Percentiles rank a stretch among this genome's conserved stretches.
Conservation (phyloP, 73 alveolate genomes). For the Paramecium primaurelia region DNA sequence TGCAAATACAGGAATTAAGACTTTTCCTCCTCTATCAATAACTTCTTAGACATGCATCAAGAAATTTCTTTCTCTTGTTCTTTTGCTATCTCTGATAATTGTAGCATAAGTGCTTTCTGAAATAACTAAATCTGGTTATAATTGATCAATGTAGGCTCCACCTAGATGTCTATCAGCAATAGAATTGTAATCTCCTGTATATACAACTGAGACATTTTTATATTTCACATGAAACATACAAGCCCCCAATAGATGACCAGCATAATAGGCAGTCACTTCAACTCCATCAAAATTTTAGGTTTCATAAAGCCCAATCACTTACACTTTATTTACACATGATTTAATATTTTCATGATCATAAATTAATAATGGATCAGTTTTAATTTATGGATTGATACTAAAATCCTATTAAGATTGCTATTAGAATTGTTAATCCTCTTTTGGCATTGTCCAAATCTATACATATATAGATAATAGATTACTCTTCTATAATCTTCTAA, state of each 20-base stretch:
- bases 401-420: slow-evolving; percentile 24
- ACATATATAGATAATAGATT: background rate
- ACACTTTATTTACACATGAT: background rate
- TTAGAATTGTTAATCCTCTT: slow-evolving; percentile 31
- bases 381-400: slow-evolving; percentile 51
- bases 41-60: slow-evolving; percentile 93
- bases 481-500: slow-evolving; percentile 95
- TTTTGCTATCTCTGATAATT: slow-evolving; percentile 93
- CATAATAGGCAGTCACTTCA: slow-evolving; percentile 85
- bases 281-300: background rate
- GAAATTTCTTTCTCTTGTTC: slow-evolving; percentile 97
- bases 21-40: slow-evolving; percentile 97
- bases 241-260: slow-evolving; percentile 99
- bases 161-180: slow-evolving; percentile 98
- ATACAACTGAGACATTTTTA: slow-evolving; percentile 89
- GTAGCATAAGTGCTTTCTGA: slow-evolving; percentile 89
- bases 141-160: slow-evolving; percentile 94
- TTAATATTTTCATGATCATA: background rate
- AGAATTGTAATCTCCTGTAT: slow-evolving; percentile 77
- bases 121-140: slow-evolving; percentile 92
- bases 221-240: slow-evolving; percentile 77
- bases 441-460: slow-evolving; percentile 12
- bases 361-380: slow-evolving; percentile 40
- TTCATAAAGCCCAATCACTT: background rate
- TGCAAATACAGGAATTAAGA: slow-evolving; percentile 97